These are phyloP conservation scores for Capsicum pubescens DNA, from an alignment of 257 asterid genomes.

Conservation along the genomic window DNA sequence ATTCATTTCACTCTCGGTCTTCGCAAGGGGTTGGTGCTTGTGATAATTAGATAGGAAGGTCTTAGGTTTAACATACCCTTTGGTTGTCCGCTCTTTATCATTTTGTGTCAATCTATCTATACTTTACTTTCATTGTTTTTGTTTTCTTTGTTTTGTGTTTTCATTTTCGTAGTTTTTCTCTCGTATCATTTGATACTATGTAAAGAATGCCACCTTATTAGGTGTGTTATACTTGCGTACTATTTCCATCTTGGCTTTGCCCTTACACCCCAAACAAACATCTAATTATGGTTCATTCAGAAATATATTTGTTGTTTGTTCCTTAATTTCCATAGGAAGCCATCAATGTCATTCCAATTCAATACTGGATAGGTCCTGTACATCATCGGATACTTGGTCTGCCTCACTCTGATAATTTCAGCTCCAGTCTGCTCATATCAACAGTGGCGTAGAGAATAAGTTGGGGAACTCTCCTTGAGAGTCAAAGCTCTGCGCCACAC, in stretches of 20 bases:
- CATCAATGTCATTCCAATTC: not conserved
- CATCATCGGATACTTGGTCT: not conserved
- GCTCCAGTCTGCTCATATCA: not conserved
- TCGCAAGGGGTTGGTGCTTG: too few relatives aligned
- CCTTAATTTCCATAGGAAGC: not conserved
- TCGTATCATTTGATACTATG: not conserved
- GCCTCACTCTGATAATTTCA: not conserved
- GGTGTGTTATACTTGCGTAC: not conserved
- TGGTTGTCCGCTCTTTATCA: too few relatives aligned
- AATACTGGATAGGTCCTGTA: not conserved
- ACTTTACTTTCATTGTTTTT: too few relatives aligned
- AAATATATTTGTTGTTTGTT: conserved; percentile 5
- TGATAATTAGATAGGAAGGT: too few relatives aligned
- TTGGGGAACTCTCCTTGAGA: not conserved
- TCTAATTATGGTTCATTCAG: not conserved
- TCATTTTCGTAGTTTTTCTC: too few relatives aligned
- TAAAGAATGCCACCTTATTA: conserved; percentile 2
- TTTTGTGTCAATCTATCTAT: too few relatives aligned
- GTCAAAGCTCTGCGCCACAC: not conserved
- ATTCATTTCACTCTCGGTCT: too few relatives aligned
- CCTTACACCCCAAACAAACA: not conserved
- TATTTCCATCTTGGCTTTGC: not conserved
- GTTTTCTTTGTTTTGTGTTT: too few relatives aligned
- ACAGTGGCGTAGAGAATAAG: not conserved
- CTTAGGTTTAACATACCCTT: too few relatives aligned